Conservation (phyloP, 1,284 basidiomycete genomes). For the Ustilago loliicola region DNA sequence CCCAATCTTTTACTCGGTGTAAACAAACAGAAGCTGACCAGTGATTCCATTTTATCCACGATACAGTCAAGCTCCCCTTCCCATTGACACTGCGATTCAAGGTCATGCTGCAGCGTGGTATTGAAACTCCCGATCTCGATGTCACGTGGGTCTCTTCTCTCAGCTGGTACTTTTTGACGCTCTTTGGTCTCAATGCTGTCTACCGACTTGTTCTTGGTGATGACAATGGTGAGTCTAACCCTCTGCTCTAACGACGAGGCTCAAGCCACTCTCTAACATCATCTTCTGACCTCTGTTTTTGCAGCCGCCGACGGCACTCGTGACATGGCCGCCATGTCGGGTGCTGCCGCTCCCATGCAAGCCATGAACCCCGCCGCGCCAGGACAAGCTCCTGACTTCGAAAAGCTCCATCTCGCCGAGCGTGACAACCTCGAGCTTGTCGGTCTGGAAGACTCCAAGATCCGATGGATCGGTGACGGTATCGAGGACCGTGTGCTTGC, state of each 20-base stretch:
- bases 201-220: constrained; percentile 92
- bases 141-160: constrained; percentile 98
- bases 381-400: constrained; percentile 79
- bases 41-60: background rate
- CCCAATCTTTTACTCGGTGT: background rate
- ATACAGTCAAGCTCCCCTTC: constrained; percentile 87
- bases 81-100: constrained; percentile 97
- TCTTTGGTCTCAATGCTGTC: constrained; percentile 95
- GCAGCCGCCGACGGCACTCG: constrained; percentile 69
- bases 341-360: constrained; percentile 50
- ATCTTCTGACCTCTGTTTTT: background rate
- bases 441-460: constrained; percentile 72
- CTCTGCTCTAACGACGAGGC: background rate
- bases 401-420: constrained; percentile 91
- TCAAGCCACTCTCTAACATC: background rate
- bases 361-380: constrained; percentile 48
- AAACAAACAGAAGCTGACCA: background rate
- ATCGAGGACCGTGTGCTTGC: constrained; percentile 66
- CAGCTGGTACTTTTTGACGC: constrained; percentile 99
- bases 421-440: constrained; percentile 92
- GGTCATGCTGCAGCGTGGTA: constrained; percentile 96
- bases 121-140: constrained; percentile 96
- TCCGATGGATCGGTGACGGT: constrained; percentile 67
- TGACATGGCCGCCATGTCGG: constrained; percentile 67
- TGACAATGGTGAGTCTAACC: constrained; percentile 81